phyloP scores from a whole-genome alignment of 2,329 filamentous ascomycete genomes.

The Fusarium napiforme region DNA sequence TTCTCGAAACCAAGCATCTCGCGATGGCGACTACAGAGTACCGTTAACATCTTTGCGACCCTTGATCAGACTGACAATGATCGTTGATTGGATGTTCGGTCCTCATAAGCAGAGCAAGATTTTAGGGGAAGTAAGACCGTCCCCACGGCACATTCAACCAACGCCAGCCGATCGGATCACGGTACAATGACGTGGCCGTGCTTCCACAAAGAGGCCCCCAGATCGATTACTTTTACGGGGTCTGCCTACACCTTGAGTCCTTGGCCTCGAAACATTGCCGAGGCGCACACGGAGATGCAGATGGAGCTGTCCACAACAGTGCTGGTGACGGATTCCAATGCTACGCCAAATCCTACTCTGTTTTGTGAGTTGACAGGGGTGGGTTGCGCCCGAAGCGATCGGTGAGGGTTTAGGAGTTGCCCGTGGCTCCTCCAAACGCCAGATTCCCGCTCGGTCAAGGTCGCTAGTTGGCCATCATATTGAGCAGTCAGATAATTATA shows the following conservation, averaged over 20 bases:
- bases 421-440: slow-evolving; percentile 30
- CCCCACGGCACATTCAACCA: slow-evolving; percentile 27
- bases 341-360: slow-evolving; percentile 19
- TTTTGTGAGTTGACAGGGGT: slow-evolving; percentile 31
- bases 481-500: slow-evolving; percentile 30
- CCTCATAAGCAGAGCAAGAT: slow-evolving; percentile 30
- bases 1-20: slow-evolving; percentile 19
- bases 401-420: slow-evolving; percentile 37
- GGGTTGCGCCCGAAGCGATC: slow-evolving; percentile 39
- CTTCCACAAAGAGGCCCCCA: slow-evolving; percentile 26
- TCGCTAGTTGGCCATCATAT: slow-evolving; percentile 14
- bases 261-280: slow-evolving; percentile 31
- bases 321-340: slow-evolving; percentile 32
- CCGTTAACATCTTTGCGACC: slow-evolving; percentile 1
- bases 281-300: slow-evolving; percentile 27
- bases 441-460: slow-evolving; percentile 37
- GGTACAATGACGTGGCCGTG: slow-evolving; percentile 44
- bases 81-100: slow-evolving; percentile 15
- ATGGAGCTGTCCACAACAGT: slow-evolving; percentile 8
- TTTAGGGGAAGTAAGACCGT: slow-evolving; percentile 21
- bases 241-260: slow-evolving; percentile 23
- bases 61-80: neutral
- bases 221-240: slow-evolving; percentile 39
- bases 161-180: slow-evolving; percentile 43
- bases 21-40: slow-evolving; percentile 3